phyloP scores from a whole-genome alignment of 208 protist genomes.

The Trichomonas tenax region DNA sequence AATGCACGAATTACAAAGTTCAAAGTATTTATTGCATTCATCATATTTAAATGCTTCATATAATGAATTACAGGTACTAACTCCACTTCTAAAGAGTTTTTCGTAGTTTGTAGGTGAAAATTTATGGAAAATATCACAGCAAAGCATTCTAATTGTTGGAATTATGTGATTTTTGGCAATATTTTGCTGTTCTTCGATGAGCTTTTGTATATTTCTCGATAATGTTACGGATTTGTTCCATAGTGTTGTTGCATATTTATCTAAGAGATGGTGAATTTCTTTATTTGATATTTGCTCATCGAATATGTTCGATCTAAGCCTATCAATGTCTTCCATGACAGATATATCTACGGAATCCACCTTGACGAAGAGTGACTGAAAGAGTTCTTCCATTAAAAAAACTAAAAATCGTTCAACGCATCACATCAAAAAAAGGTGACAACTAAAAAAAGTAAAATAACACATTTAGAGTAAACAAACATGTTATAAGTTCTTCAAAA shows the following conservation, averaged over 20 bases:
- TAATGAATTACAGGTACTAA: not conserved
- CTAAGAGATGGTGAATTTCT: not conserved
- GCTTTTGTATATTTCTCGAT: not conserved
- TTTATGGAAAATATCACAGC: not conserved
- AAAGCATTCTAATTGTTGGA: not conserved
- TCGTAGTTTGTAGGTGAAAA: not conserved
- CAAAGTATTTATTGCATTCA: not conserved
- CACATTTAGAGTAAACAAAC: too few relatives aligned
- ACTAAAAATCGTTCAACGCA: not conserved
- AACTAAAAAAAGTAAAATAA: too few relatives aligned
- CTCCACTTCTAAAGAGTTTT: not conserved
- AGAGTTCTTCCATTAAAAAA: not conserved
- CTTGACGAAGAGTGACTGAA: not conserved
- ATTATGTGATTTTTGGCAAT: not conserved
- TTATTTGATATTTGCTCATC: not conserved
- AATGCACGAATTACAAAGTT: not conserved
- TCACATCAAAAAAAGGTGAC: not conserved
- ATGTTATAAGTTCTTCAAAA: not conserved
- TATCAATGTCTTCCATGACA: not conserved
- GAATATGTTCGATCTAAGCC: not conserved
- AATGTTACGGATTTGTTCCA: not conserved
- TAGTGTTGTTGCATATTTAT: not conserved
- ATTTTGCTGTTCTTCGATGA: not conserved
- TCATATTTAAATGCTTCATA: not conserved
- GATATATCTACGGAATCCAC: not conserved